A percentile compares a stretch with the other conserved stretches of the same genome.
Conservation (phyloP, 805 yeast genomes). For the Saccharomycopsis microspora region DNA sequence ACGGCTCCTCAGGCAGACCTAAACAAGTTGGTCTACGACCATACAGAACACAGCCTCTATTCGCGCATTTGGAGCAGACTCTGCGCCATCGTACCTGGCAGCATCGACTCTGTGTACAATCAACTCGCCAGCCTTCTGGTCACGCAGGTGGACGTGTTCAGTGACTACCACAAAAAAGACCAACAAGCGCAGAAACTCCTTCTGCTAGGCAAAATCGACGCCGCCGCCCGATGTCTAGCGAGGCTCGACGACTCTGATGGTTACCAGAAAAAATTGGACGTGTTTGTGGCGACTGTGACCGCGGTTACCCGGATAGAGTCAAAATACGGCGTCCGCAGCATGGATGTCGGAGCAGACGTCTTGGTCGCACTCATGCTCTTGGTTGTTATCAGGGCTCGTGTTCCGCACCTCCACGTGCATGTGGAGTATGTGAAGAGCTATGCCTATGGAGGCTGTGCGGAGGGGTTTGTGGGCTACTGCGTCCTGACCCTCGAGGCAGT, state of each 20-base stretch:
- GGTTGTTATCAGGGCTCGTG: conserved; percentile 54
- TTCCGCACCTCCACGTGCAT: conserved; percentile 49
- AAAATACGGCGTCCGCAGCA: conserved; percentile 9
- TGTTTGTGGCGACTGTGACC: conserved; percentile 41
- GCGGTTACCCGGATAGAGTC: conserved; percentile 29
- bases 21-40: conserved; percentile 47
- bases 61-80: conserved; percentile 53
- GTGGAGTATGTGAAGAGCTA: conserved; percentile 56
- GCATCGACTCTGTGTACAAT: conserved; percentile 18
- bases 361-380: conserved; percentile 61
- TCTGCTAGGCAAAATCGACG: conserved; percentile 27
- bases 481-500: conserved; percentile 81
- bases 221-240: conserved; percentile 42
- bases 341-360: conserved; percentile 68
- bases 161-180: conserved; percentile 19
- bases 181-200: conserved; percentile 25
- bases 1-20: conserved; percentile 32
- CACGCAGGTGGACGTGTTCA: conserved; percentile 32
- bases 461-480: conserved; percentile 52
- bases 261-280: conserved; percentile 34
- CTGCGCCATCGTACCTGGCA: conserved; percentile 19
- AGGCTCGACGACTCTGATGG: conserved; percentile 34
- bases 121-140: conserved; percentile 26
- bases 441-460: conserved; percentile 26
- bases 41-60: conserved; percentile 60